phyloP scores from a whole-genome alignment of 257 asterid genomes.

The Salvia splendens region DNA sequence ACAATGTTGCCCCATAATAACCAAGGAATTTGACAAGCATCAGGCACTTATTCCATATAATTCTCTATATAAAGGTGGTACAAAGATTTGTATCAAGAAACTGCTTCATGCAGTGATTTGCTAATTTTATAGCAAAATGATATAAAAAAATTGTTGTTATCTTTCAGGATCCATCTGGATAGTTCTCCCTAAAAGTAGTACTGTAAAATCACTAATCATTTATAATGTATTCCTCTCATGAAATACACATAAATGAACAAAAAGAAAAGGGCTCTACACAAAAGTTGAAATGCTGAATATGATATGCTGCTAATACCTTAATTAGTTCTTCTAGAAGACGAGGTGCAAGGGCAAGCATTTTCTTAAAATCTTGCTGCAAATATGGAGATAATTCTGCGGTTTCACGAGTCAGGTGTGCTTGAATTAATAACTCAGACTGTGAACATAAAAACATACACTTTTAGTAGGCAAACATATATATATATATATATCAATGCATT shows the following conservation, averaged over 20 bases:
- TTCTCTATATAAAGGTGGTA: neutral
- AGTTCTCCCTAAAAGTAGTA: neutral
- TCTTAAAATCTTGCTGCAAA: constrained; percentile 73
- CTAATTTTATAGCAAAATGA: constrained; percentile 18
- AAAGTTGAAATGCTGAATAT: constrained; percentile 11
- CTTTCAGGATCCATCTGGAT: constrained; percentile 7
- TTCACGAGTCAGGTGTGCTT: constrained; percentile 96
- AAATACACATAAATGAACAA: neutral
- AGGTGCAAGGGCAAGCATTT: constrained; percentile 91
- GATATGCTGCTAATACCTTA: constrained; percentile 60
- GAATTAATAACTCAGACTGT: constrained; percentile 94
- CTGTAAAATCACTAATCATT: neutral
- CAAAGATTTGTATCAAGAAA: neutral
- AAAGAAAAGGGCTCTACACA: neutral
- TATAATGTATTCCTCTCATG: neutral
- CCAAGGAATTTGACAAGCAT: constrained; percentile 13
- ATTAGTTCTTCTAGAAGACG: constrained; percentile 98
- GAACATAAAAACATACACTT: constrained; percentile 26
- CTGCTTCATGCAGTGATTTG: constrained; percentile 9
- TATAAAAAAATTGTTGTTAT: constrained; percentile 3
- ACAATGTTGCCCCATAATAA: neutral
- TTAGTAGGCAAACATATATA: constrained; percentile 22
- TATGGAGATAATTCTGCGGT: constrained; percentile 75
- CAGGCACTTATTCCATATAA: neutral
- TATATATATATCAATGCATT: constrained; percentile 15